Conservation (phyloP, 805 yeast genomes). For the Lipomyces orientalis region DNA sequence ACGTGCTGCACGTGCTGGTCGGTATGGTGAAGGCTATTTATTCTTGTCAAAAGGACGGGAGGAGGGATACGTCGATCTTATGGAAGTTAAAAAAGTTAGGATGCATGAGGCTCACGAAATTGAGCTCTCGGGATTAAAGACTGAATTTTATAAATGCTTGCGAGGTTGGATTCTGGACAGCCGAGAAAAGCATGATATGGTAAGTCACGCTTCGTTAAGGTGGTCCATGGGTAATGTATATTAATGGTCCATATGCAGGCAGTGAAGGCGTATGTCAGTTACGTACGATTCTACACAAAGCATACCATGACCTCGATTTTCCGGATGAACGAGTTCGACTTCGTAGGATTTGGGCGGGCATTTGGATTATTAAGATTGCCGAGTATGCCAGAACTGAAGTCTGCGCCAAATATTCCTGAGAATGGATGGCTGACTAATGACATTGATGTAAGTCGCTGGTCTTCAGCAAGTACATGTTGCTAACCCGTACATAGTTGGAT, state of each 20-base stretch:
- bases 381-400: conserved; percentile 86
- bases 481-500: conserved; percentile 53
- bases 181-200: conserved; percentile 73
- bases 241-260: conserved; percentile 47
- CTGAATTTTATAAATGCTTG: conserved; percentile 33
- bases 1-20: conserved; percentile 91
- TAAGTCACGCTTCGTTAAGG: conserved; percentile 25
- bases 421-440: conserved; percentile 75
- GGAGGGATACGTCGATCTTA: conserved; percentile 77
- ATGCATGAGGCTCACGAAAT: conserved; percentile 50
- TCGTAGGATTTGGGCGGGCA: conserved; percentile 69
- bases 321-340: conserved; percentile 72
- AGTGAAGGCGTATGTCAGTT: conserved; percentile 79
- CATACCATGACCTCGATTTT: conserved; percentile 90
- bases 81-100: conserved; percentile 70
- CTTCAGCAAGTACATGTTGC: neutral
- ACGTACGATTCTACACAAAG: conserved; percentile 79
- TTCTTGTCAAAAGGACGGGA: conserved; percentile 78
- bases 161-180: conserved; percentile 70
- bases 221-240: neutral
- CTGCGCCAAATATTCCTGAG: conserved; percentile 52
- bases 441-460: conserved; percentile 51
- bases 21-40: conserved; percentile 76
- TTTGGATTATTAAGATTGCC: conserved; percentile 87
- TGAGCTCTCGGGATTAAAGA: conserved; percentile 10